Evolutionary conservation across 768 basidiomycete genomes (phyloP).

Genomic region (Antrodiella citrinella): DNA sequence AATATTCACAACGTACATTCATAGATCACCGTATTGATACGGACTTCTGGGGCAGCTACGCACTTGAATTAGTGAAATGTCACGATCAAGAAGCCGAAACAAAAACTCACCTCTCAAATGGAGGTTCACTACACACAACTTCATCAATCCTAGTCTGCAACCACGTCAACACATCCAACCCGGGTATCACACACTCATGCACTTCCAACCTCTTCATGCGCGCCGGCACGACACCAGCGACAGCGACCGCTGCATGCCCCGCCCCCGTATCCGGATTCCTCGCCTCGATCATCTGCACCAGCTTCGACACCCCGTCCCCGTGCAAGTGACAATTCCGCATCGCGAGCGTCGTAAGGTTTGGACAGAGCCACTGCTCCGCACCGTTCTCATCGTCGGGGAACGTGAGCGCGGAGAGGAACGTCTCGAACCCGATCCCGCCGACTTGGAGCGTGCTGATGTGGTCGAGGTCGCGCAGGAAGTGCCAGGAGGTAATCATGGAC

Average conservation of each 20-base stretch:
- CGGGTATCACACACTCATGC: conserved; percentile 57
- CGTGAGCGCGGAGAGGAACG: conserved; percentile 48
- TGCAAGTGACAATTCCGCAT: conserved; percentile 61
- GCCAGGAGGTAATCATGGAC: conserved; percentile 57
- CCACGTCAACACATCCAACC: conserved; percentile 66
- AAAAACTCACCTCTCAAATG: conserved; percentile 32
- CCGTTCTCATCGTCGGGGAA: conserved; percentile 52
- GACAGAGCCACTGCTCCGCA: conserved; percentile 51
- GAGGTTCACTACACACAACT: conserved; percentile 54
- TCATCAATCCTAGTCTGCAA: conserved; percentile 51
- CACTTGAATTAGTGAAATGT: too few species aligned
- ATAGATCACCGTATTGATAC: background rate
- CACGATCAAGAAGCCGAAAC: background rate
- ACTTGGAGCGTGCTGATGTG: conserved; percentile 53
- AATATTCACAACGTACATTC: background rate
- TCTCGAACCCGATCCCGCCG: conserved; percentile 59
- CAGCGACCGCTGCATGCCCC: conserved; percentile 23
- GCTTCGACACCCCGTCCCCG: conserved; percentile 54
- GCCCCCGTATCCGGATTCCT: conserved; percentile 48
- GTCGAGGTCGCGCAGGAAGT: conserved; percentile 51
- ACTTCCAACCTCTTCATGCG: conserved; percentile 53
- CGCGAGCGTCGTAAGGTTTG: conserved; percentile 48
- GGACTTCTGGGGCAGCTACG: background rate
- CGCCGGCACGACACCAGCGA: conserved; percentile 41
- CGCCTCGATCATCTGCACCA: conserved; percentile 65